Evolutionary conservation across 306 rosid species (phyloP), one percentile per base, ranked within the genome.

Genomic region (Vigna reflexopilosa): DNA sequence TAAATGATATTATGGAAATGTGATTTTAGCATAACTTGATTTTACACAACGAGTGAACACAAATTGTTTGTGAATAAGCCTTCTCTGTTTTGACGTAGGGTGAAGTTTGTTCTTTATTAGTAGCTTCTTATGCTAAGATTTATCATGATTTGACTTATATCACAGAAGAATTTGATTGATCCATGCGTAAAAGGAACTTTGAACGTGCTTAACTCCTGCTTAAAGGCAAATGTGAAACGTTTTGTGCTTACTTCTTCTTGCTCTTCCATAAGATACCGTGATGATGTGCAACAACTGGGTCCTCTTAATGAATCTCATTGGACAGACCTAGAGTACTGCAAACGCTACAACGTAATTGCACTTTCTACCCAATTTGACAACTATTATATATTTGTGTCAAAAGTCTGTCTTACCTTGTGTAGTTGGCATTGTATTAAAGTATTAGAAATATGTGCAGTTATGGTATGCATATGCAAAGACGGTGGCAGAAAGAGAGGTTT

Each of bases 391-490:
- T 26, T 26, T 26, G 28, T 22, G 24, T 22, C 24, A 22, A 22
- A 22, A 28, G 30, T 28, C 1, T 2, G 59, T 24, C 36, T 42
- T 16, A 19, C 26, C 17, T 36, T 70, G 17, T 30, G 36, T 22
- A 49, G 28, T 30, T 49, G 15, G 38, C 48, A 54, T 51, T 81
- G 22, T 26, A 47, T 28, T 49, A 24, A 59, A 36, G 63, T 69
- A 14, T 75, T 38, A 22, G 67, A 58, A 55, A 81, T 57, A 66
- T 81, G 56, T 83, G 84, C 89, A 94, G 96, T 78, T 94, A 9
- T 89, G 97, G 98, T 94, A 92, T 80, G 97, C 97, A 17, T 92
- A 84, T 86, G 92, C 98, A 22, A 94, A 92, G 87, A 90, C 97
- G 0, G 0, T 79, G 17, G 96, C 87, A 3, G 98, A 94, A 81